phyloP scores from a whole-genome alignment of 371 early-diverging fungal species.

The Mortierella sp. region DNA sequence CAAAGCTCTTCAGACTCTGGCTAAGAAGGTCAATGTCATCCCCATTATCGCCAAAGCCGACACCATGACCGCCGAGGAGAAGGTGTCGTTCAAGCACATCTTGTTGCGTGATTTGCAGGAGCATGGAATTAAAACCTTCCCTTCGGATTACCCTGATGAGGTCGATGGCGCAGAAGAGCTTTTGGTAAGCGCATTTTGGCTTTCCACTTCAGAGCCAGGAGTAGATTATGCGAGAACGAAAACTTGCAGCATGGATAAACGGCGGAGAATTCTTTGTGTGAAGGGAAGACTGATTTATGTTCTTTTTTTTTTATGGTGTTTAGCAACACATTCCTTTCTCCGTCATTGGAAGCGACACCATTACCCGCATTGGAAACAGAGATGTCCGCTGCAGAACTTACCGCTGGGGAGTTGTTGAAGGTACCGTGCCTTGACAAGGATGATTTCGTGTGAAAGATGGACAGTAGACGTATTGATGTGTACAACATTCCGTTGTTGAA shows the following conservation, averaged over 20 bases:
- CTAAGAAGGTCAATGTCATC: conserved; percentile 89
- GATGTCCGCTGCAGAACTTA: conserved; percentile 92
- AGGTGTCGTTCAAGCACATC: conserved; percentile 75
- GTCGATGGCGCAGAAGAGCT: conserved; percentile 81
- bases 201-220: neutral
- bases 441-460: neutral
- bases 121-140: conserved; percentile 82
- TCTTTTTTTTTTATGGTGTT: conserved; percentile 45
- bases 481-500: neutral
- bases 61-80: conserved; percentile 77
- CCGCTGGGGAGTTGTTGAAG: conserved; percentile 98
- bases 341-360: conserved; percentile 90
- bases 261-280: neutral
- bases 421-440: conserved; percentile 53
- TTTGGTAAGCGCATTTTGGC: conserved; percentile 63
- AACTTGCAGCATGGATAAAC: neutral
- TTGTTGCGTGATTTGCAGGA: conserved; percentile 81
- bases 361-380: conserved; percentile 77
- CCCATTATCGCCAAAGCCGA: conserved; percentile 88
- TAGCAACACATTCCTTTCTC: conserved; percentile 92
- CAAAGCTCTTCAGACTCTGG: conserved; percentile 85
- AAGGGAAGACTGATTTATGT: neutral
- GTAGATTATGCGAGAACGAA: neutral
- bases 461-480: neutral
- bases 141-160: conserved; percentile 66